Evolutionary conservation across 345 rosid species (phyloP).

Genomic region (Syzygium oleosum): DNA sequence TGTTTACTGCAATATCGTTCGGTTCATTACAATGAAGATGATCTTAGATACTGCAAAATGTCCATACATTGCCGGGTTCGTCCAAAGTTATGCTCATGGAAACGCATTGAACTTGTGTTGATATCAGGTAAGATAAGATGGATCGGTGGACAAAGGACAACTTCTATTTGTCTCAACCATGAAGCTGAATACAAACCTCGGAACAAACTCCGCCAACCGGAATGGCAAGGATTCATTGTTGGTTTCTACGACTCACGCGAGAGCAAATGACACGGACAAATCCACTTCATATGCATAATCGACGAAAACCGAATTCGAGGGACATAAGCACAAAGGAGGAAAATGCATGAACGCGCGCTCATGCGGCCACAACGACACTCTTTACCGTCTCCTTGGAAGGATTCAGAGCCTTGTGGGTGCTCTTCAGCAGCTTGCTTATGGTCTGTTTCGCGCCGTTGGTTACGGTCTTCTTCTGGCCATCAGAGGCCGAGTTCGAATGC

Average conservation of each 20-base stretch:
- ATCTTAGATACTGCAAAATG: not conserved
- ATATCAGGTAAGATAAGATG: not conserved
- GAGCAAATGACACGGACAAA: not conserved
- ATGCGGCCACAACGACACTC: constrained; percentile 4
- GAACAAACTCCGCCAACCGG: not conserved
- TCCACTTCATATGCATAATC: not conserved
- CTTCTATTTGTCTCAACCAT: not conserved
- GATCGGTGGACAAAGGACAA: not conserved
- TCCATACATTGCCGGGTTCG: too few species aligned
- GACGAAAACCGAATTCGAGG: not conserved
- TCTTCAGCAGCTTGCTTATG: constrained; percentile 9
- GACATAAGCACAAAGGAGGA: not conserved
- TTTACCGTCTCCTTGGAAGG: constrained; percentile 7
- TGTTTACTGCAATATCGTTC: not conserved
- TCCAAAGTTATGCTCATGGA: not conserved
- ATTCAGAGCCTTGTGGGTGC: constrained; percentile 13
- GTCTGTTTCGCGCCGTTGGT: constrained; percentile 11
- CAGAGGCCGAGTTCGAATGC: not conserved
- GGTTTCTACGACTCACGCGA: not conserved
- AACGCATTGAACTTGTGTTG: not conserved
- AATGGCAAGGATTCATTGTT: not conserved
- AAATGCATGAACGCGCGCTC: not conserved
- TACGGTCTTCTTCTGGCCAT: constrained; percentile 1
- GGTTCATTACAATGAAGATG: not conserved
- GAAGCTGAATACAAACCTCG: not conserved